Evolutionary conservation across 306 rosid species (phyloP).

Genomic region (Styphnolobium japonicum): DNA sequence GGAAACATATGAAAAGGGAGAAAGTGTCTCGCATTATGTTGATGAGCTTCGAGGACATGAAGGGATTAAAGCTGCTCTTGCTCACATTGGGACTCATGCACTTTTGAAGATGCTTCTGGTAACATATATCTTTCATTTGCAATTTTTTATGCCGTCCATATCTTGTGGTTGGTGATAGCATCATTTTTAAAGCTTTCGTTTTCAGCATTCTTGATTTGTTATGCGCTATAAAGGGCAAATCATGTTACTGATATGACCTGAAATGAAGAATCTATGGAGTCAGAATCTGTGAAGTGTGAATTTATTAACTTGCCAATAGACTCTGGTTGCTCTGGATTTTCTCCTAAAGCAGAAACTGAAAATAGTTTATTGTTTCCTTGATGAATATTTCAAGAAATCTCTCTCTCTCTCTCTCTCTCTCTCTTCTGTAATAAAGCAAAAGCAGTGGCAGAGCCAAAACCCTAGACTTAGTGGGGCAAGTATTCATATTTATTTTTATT

Average conservation of each 20-base stretch:
- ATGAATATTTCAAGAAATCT: not conserved
- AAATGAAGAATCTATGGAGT: not conserved
- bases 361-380: not conserved
- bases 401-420: too few relatives aligned
- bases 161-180: slow-evolving; percentile 12
- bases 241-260: not conserved
- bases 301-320: not conserved
- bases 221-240: not conserved
- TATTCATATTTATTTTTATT: not conserved
- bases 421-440: too few relatives aligned
- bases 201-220: not conserved
- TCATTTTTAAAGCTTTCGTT: not conserved
- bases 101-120: slow-evolving; percentile 90
- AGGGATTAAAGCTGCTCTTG: slow-evolving; percentile 65
- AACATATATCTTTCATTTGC: slow-evolving; percentile 22
- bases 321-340: not conserved
- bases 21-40: slow-evolving; percentile 74
- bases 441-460: not conserved
- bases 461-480: not conserved
- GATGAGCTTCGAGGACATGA: slow-evolving; percentile 75
- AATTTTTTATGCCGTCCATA: not conserved
- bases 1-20: slow-evolving; percentile 83
- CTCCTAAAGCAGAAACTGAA: not conserved
- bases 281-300: not conserved
- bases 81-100: slow-evolving; percentile 89